Conservation (phyloP, 129 eudicot species). For the Flaveria brownii region DNA sequence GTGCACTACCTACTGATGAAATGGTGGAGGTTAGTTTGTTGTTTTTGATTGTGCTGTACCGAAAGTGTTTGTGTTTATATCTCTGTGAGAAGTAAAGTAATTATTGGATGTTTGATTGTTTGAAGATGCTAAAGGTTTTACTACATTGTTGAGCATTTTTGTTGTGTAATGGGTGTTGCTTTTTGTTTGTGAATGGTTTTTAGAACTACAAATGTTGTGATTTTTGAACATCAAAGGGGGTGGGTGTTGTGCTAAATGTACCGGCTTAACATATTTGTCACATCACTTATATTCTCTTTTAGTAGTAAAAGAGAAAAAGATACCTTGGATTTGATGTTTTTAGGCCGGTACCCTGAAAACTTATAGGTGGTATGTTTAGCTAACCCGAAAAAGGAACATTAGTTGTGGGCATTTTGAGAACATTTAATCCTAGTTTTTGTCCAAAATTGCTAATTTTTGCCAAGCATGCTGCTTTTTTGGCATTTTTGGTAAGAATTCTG, state of each 20-base stretch:
- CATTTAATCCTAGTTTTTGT: background rate
- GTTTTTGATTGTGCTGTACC: background rate
- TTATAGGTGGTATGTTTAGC: too few relatives aligned
- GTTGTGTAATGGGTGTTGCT: background rate
- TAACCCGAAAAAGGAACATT: too few relatives aligned
- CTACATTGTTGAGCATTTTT: too few relatives aligned
- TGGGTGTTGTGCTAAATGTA: too few relatives aligned
- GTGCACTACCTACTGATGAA: constrained; percentile 52
- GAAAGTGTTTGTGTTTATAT: constrained; percentile 21
- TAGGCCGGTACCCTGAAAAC: too few relatives aligned
- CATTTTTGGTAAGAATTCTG: background rate
- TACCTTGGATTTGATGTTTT: too few relatives aligned
- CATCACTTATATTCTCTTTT: too few relatives aligned
- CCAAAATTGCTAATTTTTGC: constrained; percentile 3
- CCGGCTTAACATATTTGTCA: too few relatives aligned
- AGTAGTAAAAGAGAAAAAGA: too few relatives aligned
- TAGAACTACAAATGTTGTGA: background rate
- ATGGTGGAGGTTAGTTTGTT: constrained; percentile 61
- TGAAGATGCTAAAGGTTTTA: too few relatives aligned
- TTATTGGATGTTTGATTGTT: background rate
- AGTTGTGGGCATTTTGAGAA: constrained; percentile 5
- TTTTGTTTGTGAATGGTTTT: background rate
- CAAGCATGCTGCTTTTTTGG: background rate
- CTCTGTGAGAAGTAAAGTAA: constrained; percentile 10
- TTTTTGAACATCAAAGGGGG: background rate